Evolutionary conservation across 2,329 filamentous ascomycete genomes (phyloP).

Genomic region (Colletotrichum brevisporum): DNA sequence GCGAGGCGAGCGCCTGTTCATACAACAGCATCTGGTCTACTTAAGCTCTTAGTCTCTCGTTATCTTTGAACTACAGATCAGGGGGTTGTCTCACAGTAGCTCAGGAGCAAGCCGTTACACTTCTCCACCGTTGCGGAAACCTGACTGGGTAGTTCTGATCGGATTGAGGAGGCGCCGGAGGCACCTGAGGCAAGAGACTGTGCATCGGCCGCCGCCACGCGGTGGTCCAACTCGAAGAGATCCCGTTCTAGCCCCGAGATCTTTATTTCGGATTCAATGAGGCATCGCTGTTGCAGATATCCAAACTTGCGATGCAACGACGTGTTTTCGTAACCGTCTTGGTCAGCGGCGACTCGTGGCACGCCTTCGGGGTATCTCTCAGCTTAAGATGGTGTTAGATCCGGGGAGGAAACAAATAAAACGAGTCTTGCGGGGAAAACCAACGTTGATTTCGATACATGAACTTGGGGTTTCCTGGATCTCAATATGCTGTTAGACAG

Average conservation of each 20-base stretch:
- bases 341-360: conserved; percentile 1
- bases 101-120: not conserved
- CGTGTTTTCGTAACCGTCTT: not conserved
- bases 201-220: fast-evolving
- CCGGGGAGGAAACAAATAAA: no score
- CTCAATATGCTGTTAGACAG: no score
- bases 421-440: no score
- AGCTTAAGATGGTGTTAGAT: not conserved
- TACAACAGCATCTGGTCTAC: conserved; percentile 1
- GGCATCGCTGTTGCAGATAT: not conserved
- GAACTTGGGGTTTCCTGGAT: no score
- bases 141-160: not conserved
- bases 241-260: not conserved
- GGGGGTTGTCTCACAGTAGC: not conserved
- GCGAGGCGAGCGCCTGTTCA: not conserved
- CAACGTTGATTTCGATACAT: no score
- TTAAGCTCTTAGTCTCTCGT: no score
- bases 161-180: not conserved
- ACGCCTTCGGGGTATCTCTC: not conserved
- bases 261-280: not conserved
- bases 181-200: no score
- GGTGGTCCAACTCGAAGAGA: conserved; percentile 3
- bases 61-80: no score
- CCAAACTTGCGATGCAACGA: conserved; percentile 16
- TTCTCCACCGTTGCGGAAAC: not conserved